A percentile compares a stretch with the other conserved stretches of the same genome.
Evolutionary conservation across 192 early-diverging fungal genomes (phyloP).

Genomic region (Coemansia sp.): DNA sequence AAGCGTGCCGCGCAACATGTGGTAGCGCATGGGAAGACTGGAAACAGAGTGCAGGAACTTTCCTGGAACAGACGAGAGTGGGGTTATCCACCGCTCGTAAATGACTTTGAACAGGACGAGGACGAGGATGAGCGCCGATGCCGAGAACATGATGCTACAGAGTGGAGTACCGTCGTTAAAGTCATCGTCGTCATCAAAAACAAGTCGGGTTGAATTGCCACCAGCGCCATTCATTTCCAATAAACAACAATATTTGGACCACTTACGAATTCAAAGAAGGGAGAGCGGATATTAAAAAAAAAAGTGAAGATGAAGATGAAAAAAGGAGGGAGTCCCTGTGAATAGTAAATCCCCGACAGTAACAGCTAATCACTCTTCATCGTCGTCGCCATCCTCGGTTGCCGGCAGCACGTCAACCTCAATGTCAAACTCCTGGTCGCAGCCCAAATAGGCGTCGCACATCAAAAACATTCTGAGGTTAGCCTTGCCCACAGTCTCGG

Average conservation of each 20-base stretch:
- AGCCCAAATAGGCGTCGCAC: constrained; percentile 92
- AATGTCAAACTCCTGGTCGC: constrained; percentile 92
- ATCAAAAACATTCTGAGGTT: constrained; percentile 82
- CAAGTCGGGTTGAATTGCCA: constrained; percentile 41
- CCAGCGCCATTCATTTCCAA: constrained; percentile 39
- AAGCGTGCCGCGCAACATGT: constrained; percentile 44
- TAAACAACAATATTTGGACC: too few relatives aligned
- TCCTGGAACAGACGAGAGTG: constrained; percentile 30
- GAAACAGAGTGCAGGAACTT: constrained; percentile 22
- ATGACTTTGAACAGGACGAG: constrained; percentile 39
- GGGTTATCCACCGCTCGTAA: constrained; percentile 51
- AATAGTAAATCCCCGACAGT: not conserved
- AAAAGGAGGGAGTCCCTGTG: not conserved
- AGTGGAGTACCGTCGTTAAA: constrained; percentile 23
- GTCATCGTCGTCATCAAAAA: constrained; percentile 48
- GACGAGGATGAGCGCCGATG: constrained; percentile 10
- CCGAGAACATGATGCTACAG: constrained; percentile 32
- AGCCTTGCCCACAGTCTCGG: constrained; percentile 59
- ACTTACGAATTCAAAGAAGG: too few relatives aligned
- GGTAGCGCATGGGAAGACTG: constrained; percentile 43
- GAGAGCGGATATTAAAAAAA: too few relatives aligned
- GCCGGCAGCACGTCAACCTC: constrained; percentile 50
- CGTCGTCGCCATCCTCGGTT: constrained; percentile 47
- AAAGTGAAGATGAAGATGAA: too few relatives aligned
- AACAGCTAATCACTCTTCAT: constrained; percentile 31